These are phyloP conservation scores for Malassezia yamatoensis DNA, from an alignment of 1,284 basidiomycete genomes.

Conservation along the genomic window DNA sequence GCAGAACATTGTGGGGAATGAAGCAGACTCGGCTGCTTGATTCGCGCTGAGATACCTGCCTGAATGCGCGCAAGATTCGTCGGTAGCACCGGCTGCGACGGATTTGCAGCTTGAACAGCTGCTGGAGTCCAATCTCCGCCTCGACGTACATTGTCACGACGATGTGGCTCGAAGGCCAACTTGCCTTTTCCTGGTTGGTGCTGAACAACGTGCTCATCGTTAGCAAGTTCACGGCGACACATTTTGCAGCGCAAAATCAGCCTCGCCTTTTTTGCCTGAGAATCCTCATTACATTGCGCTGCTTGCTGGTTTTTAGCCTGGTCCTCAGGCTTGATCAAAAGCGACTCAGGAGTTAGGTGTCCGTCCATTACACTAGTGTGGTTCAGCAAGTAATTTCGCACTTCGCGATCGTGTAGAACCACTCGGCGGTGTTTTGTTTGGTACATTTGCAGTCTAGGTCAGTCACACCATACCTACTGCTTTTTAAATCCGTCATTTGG, in stretches of 20 bases:
- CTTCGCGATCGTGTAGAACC: conserved; percentile 45
- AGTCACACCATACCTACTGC: conserved; percentile 22
- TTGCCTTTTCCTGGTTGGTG: conserved; percentile 41
- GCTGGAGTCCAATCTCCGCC: not conserved
- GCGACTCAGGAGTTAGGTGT: conserved; percentile 1
- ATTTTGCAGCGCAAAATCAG: conserved; percentile 31
- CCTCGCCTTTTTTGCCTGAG: not conserved
- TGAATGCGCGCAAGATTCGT: conserved; percentile 5
- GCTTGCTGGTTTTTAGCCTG: conserved; percentile 20
- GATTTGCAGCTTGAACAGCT: not conserved
- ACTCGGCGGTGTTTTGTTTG: conserved; percentile 45
- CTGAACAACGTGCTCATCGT: conserved; percentile 35
- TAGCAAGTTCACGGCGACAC: conserved; percentile 38
- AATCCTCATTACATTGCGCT: conserved; percentile 26
- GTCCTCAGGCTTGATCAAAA: not conserved
- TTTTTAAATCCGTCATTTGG: conserved; percentile 47
- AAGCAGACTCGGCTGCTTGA: conserved; percentile 16
- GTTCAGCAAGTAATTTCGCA: conserved; percentile 48
- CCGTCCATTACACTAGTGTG: conserved; percentile 37
- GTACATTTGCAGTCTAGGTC: conserved; percentile 41
- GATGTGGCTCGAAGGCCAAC: conserved; percentile 37
- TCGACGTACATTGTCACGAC: conserved; percentile 13
- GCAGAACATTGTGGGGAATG: conserved; percentile 66
- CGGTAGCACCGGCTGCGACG: not conserved
- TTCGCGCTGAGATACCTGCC: not conserved